Evolutionary conservation across 306 rosid species (phyloP).

Genomic region (Cucurbita maxima): DNA sequence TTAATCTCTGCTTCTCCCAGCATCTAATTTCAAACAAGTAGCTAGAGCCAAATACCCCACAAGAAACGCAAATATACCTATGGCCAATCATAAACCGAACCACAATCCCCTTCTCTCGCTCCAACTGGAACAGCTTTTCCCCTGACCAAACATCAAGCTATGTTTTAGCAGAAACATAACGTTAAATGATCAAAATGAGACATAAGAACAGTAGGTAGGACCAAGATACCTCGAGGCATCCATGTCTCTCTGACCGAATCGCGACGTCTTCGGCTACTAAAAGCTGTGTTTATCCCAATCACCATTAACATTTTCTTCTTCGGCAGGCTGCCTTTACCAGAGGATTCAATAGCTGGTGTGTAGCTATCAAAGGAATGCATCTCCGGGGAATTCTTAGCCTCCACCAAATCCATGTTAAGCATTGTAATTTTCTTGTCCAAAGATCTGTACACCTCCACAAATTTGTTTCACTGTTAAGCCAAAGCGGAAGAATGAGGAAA

Average conservation of each 20-base stretch:
- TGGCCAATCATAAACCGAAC: constrained; percentile 97
- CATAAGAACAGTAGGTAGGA: not conserved
- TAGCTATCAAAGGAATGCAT: constrained; percentile 27
- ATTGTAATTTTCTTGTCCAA: constrained; percentile 71
- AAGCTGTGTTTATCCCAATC: constrained; percentile 95
- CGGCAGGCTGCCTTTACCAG: constrained; percentile 13
- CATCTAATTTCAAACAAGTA: not conserved
- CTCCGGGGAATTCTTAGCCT: constrained; percentile 55
- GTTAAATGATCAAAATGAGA: not conserved
- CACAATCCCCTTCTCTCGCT: constrained; percentile 84
- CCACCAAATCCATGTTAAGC: constrained; percentile 74
- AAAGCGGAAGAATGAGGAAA: not conserved
- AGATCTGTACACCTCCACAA: constrained; percentile 26
- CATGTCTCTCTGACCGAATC: constrained; percentile 97
- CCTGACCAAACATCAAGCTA: constrained; percentile 26
- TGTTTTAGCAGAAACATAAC: constrained; percentile 14
- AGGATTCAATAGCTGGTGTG: constrained; percentile 7
- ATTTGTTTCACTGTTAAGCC: not conserved
- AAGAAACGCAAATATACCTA: constrained; percentile 33
- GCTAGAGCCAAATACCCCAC: not conserved
- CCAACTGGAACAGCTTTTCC: constrained; percentile 75
- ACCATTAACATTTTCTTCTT: constrained; percentile 71
- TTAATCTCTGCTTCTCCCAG: not conserved
- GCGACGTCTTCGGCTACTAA: constrained; percentile 89
- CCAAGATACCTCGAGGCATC: constrained; percentile 84